Percentiles rank a stretch among this genome's conserved stretches.
Evolutionary conservation across 805 yeast species (phyloP).

Genomic region (Candida anglica): DNA sequence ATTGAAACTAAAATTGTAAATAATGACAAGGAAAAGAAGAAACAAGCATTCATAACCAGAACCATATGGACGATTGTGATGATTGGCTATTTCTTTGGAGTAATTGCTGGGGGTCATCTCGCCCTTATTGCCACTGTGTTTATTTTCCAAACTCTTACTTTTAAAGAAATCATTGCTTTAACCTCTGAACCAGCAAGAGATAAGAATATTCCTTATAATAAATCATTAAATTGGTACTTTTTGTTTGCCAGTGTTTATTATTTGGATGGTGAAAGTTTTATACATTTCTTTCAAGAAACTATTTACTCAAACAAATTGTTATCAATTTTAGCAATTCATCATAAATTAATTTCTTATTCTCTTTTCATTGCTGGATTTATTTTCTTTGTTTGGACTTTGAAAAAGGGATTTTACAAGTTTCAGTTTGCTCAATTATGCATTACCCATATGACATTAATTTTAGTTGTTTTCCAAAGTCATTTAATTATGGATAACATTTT

Average conservation of each 20-base stretch:
- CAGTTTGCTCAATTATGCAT: constrained; percentile 93
- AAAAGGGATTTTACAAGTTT: constrained; percentile 83
- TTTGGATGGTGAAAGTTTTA: constrained; percentile 80
- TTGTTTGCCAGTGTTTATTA: constrained; percentile 83
- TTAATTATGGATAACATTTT: constrained; percentile 85
- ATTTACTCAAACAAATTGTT: constrained; percentile 52
- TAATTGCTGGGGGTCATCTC: constrained; percentile 78
- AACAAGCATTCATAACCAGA: constrained; percentile 80
- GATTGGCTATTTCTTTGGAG: constrained; percentile 73
- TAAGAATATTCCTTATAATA: constrained; percentile 76
- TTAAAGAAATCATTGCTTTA: constrained; percentile 83
- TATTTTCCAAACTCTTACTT: constrained; percentile 74
- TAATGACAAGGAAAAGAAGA: constrained; percentile 61
- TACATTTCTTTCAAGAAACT: constrained; percentile 57
- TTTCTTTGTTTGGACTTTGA: constrained; percentile 81
- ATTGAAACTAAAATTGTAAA: too few relatives aligned
- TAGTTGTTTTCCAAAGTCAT: constrained; percentile 93
- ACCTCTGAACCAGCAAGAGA: constrained; percentile 84
- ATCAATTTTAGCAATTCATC: constrained; percentile 66
- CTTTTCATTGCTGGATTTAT: constrained; percentile 85
- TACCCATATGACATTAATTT: constrained; percentile 87
- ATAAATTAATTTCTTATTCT: constrained; percentile 78
- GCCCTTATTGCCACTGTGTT: constrained; percentile 72
- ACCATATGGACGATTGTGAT: constrained; percentile 92
- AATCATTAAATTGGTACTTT: constrained; percentile 89